Conservation (phyloP, 2,329 filamentous ascomycete species). For the Sporothrix humicola region DNA sequence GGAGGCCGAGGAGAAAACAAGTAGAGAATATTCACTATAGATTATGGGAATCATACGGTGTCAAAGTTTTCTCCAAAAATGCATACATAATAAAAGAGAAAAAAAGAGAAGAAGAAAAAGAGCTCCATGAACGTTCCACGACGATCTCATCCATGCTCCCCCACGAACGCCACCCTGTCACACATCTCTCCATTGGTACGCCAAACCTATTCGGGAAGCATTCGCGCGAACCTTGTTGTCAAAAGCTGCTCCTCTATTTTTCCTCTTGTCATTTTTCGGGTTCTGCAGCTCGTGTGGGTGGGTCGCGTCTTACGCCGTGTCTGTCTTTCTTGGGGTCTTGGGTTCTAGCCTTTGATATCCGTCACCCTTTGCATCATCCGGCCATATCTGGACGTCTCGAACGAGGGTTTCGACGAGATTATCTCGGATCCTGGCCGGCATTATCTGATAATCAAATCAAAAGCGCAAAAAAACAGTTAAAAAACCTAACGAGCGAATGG, state of each 20-base stretch:
- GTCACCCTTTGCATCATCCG: neutral
- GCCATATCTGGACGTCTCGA: neutral
- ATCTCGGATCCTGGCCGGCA: slow-evolving; percentile 9
- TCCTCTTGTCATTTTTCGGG: neutral
- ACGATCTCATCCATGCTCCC: neutral
- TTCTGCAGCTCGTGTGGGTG: neutral
- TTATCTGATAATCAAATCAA: slow-evolving; percentile 2
- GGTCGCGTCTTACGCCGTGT: slow-evolving; percentile 1
- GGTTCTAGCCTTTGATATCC: neutral
- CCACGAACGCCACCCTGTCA: slow-evolving; percentile 12
- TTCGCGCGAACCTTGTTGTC: slow-evolving; percentile 21
- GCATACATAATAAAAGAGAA: neutral
- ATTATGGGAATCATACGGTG: neutral
- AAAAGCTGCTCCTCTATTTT: neutral
- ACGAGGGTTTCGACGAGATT: slow-evolving; percentile 7
- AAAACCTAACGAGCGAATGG: neutral
- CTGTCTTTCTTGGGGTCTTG: neutral
- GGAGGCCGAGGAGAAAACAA: neutral
- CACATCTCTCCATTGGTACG: neutral
- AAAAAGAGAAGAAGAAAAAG: neutral
- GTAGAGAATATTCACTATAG: neutral
- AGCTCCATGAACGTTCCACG: neutral
- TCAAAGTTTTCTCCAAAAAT: neutral
- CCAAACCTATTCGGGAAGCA: slow-evolving; percentile 8
- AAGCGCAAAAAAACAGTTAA: neutral